These are phyloP conservation scores for Boletus vermiculosoides DNA, from an alignment of 768 basidiomycete genomes.

Conservation along the genomic window DNA sequence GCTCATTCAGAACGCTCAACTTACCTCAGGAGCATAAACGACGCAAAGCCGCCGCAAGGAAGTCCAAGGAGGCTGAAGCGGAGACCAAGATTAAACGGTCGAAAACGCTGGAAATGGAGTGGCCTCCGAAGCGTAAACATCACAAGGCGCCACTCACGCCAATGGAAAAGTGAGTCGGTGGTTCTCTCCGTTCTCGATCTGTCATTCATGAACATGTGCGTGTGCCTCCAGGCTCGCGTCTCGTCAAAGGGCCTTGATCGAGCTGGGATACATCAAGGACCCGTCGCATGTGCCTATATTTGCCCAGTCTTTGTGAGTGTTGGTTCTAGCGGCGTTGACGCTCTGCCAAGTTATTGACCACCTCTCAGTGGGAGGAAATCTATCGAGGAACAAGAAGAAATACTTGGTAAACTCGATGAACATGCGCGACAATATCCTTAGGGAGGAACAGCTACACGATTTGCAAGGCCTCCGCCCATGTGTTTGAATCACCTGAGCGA, in stretches of 20 bases:
- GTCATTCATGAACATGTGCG: not conserved
- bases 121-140: conserved; percentile 66
- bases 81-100: conserved; percentile 13
- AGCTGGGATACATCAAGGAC: conserved; percentile 55
- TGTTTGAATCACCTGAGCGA: not conserved
- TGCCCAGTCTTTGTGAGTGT: conserved; percentile 63
- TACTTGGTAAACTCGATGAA: conserved; percentile 43
- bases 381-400: conserved; percentile 40
- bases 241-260: conserved; percentile 61
- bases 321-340: not conserved
- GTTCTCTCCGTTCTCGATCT: not conserved
- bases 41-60: conserved; percentile 23
- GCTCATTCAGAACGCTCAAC: conserved; percentile 4
- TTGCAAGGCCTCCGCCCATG: not conserved
- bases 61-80: conserved; percentile 16
- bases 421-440: conserved; percentile 20
- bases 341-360: conserved; percentile 1
- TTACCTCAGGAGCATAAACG: conserved; percentile 27
- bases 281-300: conserved; percentile 54
- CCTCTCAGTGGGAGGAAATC: conserved; percentile 39
- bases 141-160: conserved; percentile 48
- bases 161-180: conserved; percentile 47
- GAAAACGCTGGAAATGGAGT: conserved; percentile 42
- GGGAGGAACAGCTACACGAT: not conserved
- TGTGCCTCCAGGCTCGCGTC: conserved; percentile 43